Conservation (phyloP, 768 basidiomycete genomes). For the Pilatotrama ljubarskyi region DNA sequence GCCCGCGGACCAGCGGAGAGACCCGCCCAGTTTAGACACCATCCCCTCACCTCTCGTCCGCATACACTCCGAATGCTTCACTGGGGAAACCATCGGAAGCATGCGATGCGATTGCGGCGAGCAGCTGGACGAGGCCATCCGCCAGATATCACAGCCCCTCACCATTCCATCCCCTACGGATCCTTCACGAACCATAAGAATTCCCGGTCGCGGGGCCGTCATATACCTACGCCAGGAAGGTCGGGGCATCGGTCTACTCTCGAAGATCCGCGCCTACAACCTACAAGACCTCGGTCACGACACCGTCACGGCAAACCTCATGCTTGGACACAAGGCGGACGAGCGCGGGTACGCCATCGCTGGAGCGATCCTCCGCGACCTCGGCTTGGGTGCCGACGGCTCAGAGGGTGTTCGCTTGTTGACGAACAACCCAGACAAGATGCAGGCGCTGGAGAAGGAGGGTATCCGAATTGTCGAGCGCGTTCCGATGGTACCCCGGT, state of each 20-base stretch:
- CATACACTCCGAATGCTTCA: slow-evolving; percentile 98
- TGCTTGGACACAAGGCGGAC: slow-evolving; percentile 94
- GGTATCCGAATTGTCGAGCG: slow-evolving; percentile 80
- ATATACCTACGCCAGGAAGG: slow-evolving; percentile 98
- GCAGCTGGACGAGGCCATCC: slow-evolving; percentile 96
- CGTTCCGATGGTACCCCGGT: slow-evolving; percentile 92
- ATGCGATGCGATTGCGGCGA: slow-evolving; percentile 99
- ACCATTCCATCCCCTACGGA: slow-evolving; percentile 37
- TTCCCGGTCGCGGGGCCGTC: slow-evolving; percentile 89
- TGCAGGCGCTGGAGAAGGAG: slow-evolving; percentile 82
- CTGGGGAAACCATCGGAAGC: slow-evolving; percentile 95
- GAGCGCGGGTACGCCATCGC: slow-evolving; percentile 93
- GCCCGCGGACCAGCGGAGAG: slow-evolving; percentile 18
- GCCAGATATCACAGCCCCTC: slow-evolving; percentile 78
- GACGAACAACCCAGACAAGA: slow-evolving; percentile 99
- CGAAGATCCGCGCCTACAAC: slow-evolving; percentile 97
- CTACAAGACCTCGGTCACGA: slow-evolving; percentile 97
- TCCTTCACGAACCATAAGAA: slow-evolving; percentile 35
- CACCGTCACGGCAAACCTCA: slow-evolving; percentile 95
- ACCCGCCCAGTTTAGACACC: slow-evolving; percentile 25
- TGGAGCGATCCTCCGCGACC: slow-evolving; percentile 83
- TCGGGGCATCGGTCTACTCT: slow-evolving; percentile 92
- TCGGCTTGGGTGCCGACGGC: slow-evolving; percentile 64
- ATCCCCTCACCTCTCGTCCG: slow-evolving; percentile 83
- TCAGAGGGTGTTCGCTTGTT: slow-evolving; percentile 71